These are phyloP conservation scores for Metschnikowia dekortorum DNA, from an alignment of 805 yeast genomes.

Conservation along the genomic window DNA sequence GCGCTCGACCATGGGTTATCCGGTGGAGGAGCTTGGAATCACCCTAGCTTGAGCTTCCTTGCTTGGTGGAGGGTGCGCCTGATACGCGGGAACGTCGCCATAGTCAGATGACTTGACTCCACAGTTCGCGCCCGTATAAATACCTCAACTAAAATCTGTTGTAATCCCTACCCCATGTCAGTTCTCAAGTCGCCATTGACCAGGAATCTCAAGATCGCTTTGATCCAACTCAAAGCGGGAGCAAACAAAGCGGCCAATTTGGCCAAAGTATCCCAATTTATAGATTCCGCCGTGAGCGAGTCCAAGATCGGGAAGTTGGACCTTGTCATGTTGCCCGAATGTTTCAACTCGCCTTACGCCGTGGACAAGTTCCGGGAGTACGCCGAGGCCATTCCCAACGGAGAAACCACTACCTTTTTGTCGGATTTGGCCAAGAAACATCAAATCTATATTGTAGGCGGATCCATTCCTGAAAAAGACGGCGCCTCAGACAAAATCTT, in stretches of 20 bases:
- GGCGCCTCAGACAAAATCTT: slow-evolving; percentile 44
- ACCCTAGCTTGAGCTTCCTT: background rate
- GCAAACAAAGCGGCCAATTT: slow-evolving; percentile 79
- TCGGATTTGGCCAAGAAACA: slow-evolving; percentile 62
- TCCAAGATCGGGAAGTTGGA: slow-evolving; percentile 44
- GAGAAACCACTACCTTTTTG: slow-evolving; percentile 61
- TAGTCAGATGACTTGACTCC: background rate
- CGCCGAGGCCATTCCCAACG: slow-evolving; percentile 80
- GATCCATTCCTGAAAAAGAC: slow-evolving; percentile 78
- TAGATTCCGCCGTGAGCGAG: slow-evolving; percentile 52
- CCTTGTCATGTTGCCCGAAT: slow-evolving; percentile 85
- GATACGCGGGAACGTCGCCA: background rate
- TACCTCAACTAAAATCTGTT: background rate
- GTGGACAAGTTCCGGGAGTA: slow-evolving; percentile 82
- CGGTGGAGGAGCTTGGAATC: background rate
- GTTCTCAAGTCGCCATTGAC: slow-evolving; percentile 39
- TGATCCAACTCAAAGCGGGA: slow-evolving; percentile 78
- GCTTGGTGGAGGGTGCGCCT: background rate
- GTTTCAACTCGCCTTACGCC: slow-evolving; percentile 94
- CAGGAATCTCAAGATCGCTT: slow-evolving; percentile 69
- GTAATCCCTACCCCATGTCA: slow-evolving; percentile 9
- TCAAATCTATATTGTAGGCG: slow-evolving; percentile 72
- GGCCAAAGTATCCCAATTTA: slow-evolving; percentile 57
- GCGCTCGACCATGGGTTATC: background rate
- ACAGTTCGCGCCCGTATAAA: slow-evolving; percentile 2